Percentiles rank a stretch among this genome's conserved stretches.
Conservation (phyloP, 768 basidiomycete species). For the Pisolithus albus region DNA sequence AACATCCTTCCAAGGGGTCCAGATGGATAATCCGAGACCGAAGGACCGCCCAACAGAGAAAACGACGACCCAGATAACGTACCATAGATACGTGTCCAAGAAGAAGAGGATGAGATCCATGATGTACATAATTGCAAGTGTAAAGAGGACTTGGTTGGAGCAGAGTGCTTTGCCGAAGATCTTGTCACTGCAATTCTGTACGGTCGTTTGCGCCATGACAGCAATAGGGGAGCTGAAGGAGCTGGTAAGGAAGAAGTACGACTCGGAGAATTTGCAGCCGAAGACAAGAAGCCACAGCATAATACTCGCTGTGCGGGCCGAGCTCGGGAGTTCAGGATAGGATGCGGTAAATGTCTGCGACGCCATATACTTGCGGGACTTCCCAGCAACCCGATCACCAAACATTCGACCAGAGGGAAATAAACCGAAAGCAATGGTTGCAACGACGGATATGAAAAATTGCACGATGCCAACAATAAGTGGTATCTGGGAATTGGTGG, state of each 20-base stretch:
- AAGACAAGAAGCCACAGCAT: constrained; percentile 89
- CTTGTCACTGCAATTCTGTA: constrained; percentile 84
- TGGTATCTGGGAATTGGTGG: constrained; percentile 55
- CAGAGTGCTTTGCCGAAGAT: constrained; percentile 77
- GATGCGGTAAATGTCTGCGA: constrained; percentile 99
- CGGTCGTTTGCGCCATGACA: constrained; percentile 94
- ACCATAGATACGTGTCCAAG: constrained; percentile 99
- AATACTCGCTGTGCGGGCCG: constrained; percentile 78
- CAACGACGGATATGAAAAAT: constrained; percentile 84
- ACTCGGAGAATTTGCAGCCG: constrained; percentile 93
- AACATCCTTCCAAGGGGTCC: constrained; percentile 99
- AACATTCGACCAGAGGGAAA: constrained; percentile 98
- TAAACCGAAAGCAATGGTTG: constrained; percentile 76
- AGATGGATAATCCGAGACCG: constrained; percentile 88
- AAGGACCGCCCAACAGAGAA: constrained; percentile 91
- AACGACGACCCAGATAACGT: constrained; percentile 97
- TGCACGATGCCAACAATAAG: constrained; percentile 91
- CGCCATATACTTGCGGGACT: constrained; percentile 96
- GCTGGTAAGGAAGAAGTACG: constrained; percentile 95
- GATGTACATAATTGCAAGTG: constrained; percentile 96
- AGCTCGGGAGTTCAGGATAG: constrained; percentile 71
- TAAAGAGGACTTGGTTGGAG: constrained; percentile 88
- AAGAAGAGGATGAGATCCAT: constrained; percentile 99
- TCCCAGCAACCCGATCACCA: constrained; percentile 95
- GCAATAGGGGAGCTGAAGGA: constrained; percentile 96